These are phyloP conservation scores for Penicillium expansum DNA, from an alignment of 2,329 filamentous ascomycete genomes.

Conservation along the genomic window DNA sequence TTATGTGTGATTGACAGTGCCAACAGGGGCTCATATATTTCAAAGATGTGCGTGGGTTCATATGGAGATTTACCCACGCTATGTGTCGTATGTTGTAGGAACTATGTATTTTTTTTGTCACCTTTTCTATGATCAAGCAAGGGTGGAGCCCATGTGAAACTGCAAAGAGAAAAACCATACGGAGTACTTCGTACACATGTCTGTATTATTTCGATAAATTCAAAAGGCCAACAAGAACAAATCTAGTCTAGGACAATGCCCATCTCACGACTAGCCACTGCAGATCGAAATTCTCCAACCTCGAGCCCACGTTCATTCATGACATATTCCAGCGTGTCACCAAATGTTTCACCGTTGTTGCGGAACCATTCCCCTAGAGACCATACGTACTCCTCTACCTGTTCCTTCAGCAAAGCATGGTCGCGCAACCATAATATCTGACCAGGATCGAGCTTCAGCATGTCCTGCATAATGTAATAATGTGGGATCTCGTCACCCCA, in stretches of 20 bases:
- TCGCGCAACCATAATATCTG: slow-evolving; percentile 59
- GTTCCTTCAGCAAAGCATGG: slow-evolving; percentile 54
- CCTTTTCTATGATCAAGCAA: not conserved
- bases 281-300: slow-evolving; percentile 40
- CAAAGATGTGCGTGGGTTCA: not conserved
- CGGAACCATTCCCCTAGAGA: slow-evolving; percentile 59
- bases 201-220: not conserved
- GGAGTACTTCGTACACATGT: too few species aligned
- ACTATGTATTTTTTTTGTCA: not conserved
- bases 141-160: not conserved
- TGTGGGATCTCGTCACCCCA: slow-evolving; percentile 64
- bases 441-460: slow-evolving; percentile 61
- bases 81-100: not conserved
- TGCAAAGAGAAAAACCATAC: not conserved
- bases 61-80: not conserved
- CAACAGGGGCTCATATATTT: not conserved
- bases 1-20: not conserved
- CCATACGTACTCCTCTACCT: slow-evolving; percentile 56
- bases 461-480: slow-evolving; percentile 63
- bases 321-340: slow-evolving; percentile 58
- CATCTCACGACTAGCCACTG: slow-evolving; percentile 31
- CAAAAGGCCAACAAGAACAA: not conserved
- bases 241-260: slow-evolving; percentile 30
- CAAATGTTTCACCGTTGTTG: slow-evolving; percentile 62
- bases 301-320: slow-evolving; percentile 55